A percentile compares a stretch with the other conserved stretches of the same genome.
Evolutionary conservation across 805 yeast species (phyloP).

Genomic region (Nakazawaea populi): DNA sequence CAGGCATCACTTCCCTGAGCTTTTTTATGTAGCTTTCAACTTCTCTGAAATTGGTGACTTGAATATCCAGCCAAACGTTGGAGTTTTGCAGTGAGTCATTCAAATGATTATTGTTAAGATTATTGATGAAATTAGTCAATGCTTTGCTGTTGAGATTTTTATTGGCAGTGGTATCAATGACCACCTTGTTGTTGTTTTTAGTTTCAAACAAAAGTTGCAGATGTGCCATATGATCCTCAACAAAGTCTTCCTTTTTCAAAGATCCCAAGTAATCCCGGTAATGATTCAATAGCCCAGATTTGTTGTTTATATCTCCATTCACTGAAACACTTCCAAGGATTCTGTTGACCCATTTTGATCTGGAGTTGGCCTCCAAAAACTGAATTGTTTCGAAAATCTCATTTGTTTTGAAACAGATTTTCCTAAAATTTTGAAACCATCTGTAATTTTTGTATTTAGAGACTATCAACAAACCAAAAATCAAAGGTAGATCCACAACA

Average conservation of each 20-base stretch:
- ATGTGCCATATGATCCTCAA: conserved; percentile 16
- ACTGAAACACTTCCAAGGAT: conserved; percentile 35
- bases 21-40: conserved; percentile 30
- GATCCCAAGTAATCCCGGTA: conserved; percentile 26
- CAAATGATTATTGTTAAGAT: conserved; percentile 1
- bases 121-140: conserved; percentile 2
- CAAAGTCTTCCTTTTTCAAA: conserved; percentile 18
- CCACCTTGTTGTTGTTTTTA: neutral
- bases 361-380: conserved; percentile 48
- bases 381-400: conserved; percentile 54
- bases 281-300: conserved; percentile 8
- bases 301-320: conserved; percentile 9
- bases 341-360: conserved; percentile 59
- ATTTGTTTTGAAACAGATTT: conserved; percentile 32
- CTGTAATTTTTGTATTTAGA: conserved; percentile 55
- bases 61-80: conserved; percentile 11
- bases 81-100: neutral
- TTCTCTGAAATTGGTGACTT: conserved; percentile 20
- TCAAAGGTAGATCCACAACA: conserved; percentile 61
- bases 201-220: neutral
- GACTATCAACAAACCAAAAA: conserved; percentile 64
- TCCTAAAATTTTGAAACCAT: conserved; percentile 42
- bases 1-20: conserved; percentile 25
- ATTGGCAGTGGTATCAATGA: neutral
- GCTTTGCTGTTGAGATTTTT: neutral